phyloP scores from a whole-genome alignment of 2,329 filamentous ascomycete species.

The Talaromyces funiculosus region DNA sequence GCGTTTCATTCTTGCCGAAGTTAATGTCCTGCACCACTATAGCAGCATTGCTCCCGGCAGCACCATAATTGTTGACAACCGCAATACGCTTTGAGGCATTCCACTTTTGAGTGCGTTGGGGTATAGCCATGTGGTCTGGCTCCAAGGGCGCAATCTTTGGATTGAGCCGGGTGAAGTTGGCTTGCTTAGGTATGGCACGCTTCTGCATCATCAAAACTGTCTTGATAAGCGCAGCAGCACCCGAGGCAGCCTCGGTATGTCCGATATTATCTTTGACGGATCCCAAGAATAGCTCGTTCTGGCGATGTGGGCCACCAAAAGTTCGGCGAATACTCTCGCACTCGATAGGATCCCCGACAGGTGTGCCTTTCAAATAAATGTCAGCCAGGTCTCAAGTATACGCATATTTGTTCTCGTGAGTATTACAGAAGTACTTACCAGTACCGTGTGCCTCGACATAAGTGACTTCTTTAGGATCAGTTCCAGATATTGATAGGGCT shows the following conservation, averaged over 20 bases:
- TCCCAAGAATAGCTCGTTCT: conserved; percentile 19
- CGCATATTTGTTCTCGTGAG: too few species aligned
- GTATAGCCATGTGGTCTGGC: too few species aligned
- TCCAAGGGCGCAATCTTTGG: conserved; percentile 10
- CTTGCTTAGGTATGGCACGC: conserved; percentile 22
- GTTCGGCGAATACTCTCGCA: conserved; percentile 7
- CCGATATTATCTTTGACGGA: conserved; percentile 30
- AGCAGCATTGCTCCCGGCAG: background rate
- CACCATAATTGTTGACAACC: background rate
- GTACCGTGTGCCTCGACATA: background rate
- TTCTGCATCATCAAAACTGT: conserved; percentile 33
- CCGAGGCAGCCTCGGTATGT: conserved; percentile 27
- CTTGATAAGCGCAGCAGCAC: conserved; percentile 23
- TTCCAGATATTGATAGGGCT: background rate
- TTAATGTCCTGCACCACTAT: background rate
- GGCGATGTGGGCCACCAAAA: conserved; percentile 9
- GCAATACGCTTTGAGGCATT: background rate
- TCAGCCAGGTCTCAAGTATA: too few species aligned
- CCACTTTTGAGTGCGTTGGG: too few species aligned
- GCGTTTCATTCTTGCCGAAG: too few species aligned
- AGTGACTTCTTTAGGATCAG: background rate
- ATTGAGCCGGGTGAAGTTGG: conserved; percentile 25
- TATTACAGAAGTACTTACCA: conserved; percentile 30
- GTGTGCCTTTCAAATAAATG: too few species aligned
- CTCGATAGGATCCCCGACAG: conserved; percentile 22